Conservation (phyloP, 148 eudicot genomes). For the Spergularia bocconei region DNA sequence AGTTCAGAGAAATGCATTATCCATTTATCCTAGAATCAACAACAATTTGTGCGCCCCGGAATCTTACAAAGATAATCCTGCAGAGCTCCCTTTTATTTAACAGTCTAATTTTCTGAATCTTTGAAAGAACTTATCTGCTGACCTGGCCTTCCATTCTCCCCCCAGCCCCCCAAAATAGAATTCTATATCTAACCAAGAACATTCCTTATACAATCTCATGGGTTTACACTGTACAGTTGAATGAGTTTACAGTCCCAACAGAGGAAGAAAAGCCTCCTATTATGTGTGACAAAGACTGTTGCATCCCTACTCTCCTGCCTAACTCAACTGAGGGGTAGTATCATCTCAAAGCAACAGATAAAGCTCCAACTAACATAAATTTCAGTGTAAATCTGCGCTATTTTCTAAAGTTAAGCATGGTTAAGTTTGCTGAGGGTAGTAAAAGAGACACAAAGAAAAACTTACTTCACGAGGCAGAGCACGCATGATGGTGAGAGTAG, state of each 20-base stretch:
- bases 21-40: neutral
- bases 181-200: neutral
- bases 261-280: neutral
- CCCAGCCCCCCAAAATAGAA: no score
- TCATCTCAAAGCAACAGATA: neutral
- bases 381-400: no score
- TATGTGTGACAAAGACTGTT: neutral
- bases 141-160: neutral
- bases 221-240: neutral
- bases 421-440: neutral
- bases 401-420: no score
- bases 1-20: neutral
- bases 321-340: neutral
- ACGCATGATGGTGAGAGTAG: conserved; percentile 94
- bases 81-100: no score
- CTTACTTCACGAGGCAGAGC: conserved; percentile 96
- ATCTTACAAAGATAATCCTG: neutral
- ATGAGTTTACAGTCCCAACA: neutral
- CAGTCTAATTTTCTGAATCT: neutral
- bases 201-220: neutral
- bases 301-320: neutral
- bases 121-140: neutral
- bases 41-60: neutral
- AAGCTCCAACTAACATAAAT: neutral
- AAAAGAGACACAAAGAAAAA: conserved; percentile 8